Evolutionary conservation across 2,329 filamentous ascomycete genomes (phyloP).

Genomic region (Colletotrichum theobromicola): DNA sequence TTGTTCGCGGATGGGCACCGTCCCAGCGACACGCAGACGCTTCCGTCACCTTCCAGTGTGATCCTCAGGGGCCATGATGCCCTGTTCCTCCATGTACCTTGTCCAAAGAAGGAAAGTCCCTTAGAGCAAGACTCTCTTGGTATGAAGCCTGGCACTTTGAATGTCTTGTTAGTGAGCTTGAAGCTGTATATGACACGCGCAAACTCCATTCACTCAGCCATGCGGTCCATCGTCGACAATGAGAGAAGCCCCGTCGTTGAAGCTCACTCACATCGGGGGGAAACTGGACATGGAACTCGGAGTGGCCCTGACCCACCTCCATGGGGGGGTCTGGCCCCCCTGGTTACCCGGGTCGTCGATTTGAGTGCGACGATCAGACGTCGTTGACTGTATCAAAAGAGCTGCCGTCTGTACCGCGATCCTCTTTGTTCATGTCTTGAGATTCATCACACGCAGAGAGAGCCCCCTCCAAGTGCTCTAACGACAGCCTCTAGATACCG

Average conservation of each 20-base stretch:
- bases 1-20: neutral
- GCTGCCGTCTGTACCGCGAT: neutral
- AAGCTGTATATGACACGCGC: neutral
- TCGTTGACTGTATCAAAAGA: conserved; percentile 8
- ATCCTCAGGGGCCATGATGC: neutral
- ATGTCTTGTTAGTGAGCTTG: neutral
- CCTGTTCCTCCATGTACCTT: neutral
- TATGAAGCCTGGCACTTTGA: neutral
- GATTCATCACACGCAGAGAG: neutral
- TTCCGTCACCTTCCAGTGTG: conserved; percentile 14
- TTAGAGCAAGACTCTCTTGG: neutral
- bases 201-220: neutral
- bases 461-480: neutral
- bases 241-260: neutral
- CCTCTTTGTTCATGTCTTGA: neutral
- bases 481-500: neutral
- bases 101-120: neutral
- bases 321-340: neutral
- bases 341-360: neutral
- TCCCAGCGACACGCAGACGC: conserved; percentile 16
- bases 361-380: conserved; percentile 15
- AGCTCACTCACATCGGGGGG: neutral
- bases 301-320: neutral
- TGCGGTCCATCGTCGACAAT: neutral
- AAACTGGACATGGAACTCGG: neutral